Percentiles rank a stretch among this genome's conserved stretches.
Evolutionary conservation across 2,329 filamentous ascomycete genomes (phyloP).

Genomic region (Microcyclospora pomicola): DNA sequence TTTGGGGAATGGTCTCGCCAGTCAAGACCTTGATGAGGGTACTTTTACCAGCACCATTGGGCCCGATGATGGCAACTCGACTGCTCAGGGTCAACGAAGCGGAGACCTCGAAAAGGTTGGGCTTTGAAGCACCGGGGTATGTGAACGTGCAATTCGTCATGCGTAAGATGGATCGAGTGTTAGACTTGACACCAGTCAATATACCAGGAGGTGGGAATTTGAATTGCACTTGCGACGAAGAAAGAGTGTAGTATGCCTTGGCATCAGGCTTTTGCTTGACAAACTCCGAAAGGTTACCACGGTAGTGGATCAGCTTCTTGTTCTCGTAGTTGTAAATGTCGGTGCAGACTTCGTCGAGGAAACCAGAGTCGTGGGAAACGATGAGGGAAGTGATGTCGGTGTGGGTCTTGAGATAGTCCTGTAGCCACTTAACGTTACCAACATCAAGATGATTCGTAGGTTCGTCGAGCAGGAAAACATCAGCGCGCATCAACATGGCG

Average conservation of each 20-base stretch:
- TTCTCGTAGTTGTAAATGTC: slow-evolving; percentile 98
- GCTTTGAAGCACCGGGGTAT: slow-evolving; percentile 82
- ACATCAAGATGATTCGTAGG: slow-evolving; percentile 98
- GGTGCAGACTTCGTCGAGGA: slow-evolving; percentile 93
- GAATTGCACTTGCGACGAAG: slow-evolving; percentile 78
- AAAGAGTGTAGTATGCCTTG: slow-evolving; percentile 96
- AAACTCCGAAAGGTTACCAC: slow-evolving; percentile 69
- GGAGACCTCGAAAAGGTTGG: slow-evolving; percentile 76
- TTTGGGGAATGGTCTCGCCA: slow-evolving; percentile 72
- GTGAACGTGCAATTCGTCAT: slow-evolving; percentile 86
- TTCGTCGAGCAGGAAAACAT: slow-evolving; percentile 92
- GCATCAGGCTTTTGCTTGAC: slow-evolving; percentile 84
- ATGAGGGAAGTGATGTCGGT: slow-evolving; percentile 94
- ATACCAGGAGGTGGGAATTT: slow-evolving; percentile 97
- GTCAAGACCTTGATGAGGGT: slow-evolving; percentile 96
- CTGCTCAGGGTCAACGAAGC: slow-evolving; percentile 80
- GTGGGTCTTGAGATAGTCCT: slow-evolving; percentile 90
- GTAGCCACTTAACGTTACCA: slow-evolving; percentile 87
- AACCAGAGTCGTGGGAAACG: slow-evolving; percentile 95
- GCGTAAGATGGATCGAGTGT: slow-evolving; percentile 83
- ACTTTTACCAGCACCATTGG: slow-evolving; percentile 95
- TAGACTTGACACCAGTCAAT: slow-evolving; percentile 84
- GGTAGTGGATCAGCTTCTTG: slow-evolving; percentile 86
- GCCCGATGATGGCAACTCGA: slow-evolving; percentile 87
- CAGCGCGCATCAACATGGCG: slow-evolving; percentile 93